phyloP scores from a whole-genome alignment of 2,329 filamentous ascomycete species.

The Colletotrichum simmondsii region DNA sequence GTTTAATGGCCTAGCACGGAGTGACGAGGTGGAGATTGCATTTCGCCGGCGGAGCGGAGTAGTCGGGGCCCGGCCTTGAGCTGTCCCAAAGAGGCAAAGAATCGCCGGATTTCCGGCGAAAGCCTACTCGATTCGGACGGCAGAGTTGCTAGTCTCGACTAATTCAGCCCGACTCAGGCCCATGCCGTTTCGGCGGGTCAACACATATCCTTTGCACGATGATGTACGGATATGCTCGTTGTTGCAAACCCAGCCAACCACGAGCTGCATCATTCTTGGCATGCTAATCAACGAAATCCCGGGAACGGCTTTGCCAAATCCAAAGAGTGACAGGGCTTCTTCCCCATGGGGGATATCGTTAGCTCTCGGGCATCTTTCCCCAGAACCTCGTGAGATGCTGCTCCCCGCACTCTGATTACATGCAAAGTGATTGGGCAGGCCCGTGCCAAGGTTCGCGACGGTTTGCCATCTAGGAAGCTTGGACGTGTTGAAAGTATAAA shows the following conservation, averaged over 20 bases:
- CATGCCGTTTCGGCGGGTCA: too few species aligned
- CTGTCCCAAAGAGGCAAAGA: neutral
- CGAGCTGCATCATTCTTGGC: neutral
- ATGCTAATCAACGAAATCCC: too few species aligned
- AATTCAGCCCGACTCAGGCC: too few species aligned
- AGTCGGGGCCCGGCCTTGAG: neutral
- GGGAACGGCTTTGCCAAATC: neutral
- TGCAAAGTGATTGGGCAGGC: neutral
- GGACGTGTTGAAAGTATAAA: conserved; percentile 12
- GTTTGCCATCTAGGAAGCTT: neutral
- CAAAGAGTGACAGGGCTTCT: neutral
- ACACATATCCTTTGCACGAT: neutral
- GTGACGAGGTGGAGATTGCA: neutral
- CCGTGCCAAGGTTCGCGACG: neutral
- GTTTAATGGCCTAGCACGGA: neutral
- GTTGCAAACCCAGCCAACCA: neutral
- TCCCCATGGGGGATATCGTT: conserved; percentile 12
- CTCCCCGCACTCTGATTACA: too few species aligned
- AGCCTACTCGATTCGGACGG: neutral
- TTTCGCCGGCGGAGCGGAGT: neutral
- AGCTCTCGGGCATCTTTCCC: neutral
- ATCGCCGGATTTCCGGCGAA: neutral
- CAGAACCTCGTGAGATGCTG: neutral
- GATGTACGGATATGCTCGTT: neutral
- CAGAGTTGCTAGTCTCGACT: neutral